These are phyloP conservation scores for Oleoguttula mirabilis DNA, from an alignment of 495 filamentous ascomycete species.

Conservation along the genomic window DNA sequence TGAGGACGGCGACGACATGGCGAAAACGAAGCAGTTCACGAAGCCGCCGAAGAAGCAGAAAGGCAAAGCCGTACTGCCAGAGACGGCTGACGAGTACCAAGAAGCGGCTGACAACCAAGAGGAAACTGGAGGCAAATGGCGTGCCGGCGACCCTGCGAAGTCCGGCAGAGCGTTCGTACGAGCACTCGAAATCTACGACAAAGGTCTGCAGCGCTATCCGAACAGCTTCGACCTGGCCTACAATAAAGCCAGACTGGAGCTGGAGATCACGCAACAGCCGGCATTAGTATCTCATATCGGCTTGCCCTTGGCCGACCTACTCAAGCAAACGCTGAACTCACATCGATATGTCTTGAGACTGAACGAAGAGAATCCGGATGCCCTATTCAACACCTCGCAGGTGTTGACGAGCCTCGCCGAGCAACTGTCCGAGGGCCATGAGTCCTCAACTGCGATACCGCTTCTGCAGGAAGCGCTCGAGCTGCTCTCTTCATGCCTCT, in stretches of 20 bases:
- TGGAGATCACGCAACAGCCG: conserved; percentile 51
- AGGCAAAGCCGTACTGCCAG: conserved; percentile 6
- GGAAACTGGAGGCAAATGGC: conserved; percentile 62
- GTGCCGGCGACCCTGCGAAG: conserved; percentile 57
- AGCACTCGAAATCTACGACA: conserved; percentile 53
- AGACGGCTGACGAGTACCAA: conserved; percentile 19
- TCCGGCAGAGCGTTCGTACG: conserved; percentile 54
- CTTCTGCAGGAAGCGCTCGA: conserved; percentile 51
- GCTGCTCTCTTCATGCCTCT: conserved; percentile 51
- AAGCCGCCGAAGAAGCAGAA: conserved; percentile 14
- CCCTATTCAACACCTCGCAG: conserved; percentile 58
- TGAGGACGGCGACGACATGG: conserved; percentile 9
- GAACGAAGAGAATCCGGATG: conserved; percentile 50
- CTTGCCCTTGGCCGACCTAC: conserved; percentile 37
- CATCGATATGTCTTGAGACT: conserved; percentile 47
- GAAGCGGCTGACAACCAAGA: conserved; percentile 52
- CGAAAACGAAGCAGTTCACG: conserved; percentile 16
- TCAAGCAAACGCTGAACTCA: conserved; percentile 46
- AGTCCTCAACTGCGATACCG: conserved; percentile 30
- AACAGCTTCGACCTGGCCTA: conserved; percentile 57
- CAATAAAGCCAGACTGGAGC: conserved; percentile 56
- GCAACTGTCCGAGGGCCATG: conserved; percentile 38
- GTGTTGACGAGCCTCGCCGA: conserved; percentile 55
- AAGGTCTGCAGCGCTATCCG: conserved; percentile 46
- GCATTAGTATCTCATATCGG: conserved; percentile 44